phyloP scores from a whole-genome alignment of 2,329 filamentous ascomycete species.

The Paraphaeosphaeria minitans region DNA sequence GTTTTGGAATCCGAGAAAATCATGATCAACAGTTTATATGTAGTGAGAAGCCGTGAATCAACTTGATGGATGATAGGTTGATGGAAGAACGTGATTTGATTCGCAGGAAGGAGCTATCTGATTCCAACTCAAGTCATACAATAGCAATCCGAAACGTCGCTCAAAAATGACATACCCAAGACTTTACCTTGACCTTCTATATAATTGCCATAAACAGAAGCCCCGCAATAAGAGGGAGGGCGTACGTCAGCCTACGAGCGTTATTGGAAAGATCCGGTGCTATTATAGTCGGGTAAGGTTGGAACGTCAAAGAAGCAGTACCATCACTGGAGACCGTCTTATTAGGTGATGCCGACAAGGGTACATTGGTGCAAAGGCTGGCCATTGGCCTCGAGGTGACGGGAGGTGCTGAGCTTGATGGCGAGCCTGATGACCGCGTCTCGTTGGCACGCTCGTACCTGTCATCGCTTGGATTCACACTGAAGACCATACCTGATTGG shows the following conservation, averaged over 20 bases:
- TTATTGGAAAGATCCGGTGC: slow-evolving; percentile 1
- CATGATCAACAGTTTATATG: too few relatives aligned
- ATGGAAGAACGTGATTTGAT: too few relatives aligned
- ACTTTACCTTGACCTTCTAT: too few relatives aligned
- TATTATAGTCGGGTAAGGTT: background rate
- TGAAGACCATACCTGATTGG: slow-evolving; percentile 14
- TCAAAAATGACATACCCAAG: too few relatives aligned
- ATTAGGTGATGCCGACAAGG: background rate
- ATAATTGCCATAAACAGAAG: background rate
- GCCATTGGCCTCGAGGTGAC: background rate
- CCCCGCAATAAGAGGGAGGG: background rate
- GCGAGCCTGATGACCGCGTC: background rate
- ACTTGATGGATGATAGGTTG: too few relatives aligned
- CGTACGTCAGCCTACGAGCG: background rate
- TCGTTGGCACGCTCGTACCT: background rate
- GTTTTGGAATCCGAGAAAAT: too few relatives aligned
- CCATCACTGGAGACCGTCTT: background rate
- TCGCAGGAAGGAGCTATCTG: too few relatives aligned
- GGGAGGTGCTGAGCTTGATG: too few relatives aligned
- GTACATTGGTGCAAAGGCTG: background rate
- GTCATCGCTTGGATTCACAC: slow-evolving; percentile 11
- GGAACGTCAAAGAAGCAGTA: background rate
- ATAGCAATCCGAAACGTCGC: too few relatives aligned
- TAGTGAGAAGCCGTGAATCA: too few relatives aligned
- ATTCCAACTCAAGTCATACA: too few relatives aligned